Evolutionary conservation across 1,284 basidiomycete genomes (phyloP), one percentile per base, ranked within the genome.

Genomic region (Grifola frondosa): DNA sequence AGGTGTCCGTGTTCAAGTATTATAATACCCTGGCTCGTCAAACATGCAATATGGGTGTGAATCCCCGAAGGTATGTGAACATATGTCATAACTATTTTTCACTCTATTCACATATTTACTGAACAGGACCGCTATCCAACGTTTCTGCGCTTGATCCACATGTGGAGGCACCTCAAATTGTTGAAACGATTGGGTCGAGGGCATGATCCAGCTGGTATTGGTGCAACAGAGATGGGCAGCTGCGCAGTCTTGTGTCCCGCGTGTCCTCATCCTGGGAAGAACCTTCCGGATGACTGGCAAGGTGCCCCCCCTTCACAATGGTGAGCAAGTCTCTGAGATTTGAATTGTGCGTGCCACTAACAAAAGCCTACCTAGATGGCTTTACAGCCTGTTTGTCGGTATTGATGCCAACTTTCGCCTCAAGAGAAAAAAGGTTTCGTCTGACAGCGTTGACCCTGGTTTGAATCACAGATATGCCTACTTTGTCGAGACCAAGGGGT

Each of bases 251-350:
- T 26, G 10, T 48, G 46, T 22, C 46, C 42, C 2, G 43, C 31
- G 11, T 48, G 37, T 29, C 43, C 46, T 21, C 42, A 39, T 6
- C 42, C 36, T 9, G 43, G 43, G n/a, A 35, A 26, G 19, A 48
- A 48, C 43, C 32, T 48, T 4, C 46, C 46, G 8, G 30, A 49
- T 2, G 48, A 49, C 15, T 66, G 63, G 63, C 17, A 39, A 42
- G 31, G 28, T 46, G 39, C 33, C 33, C 17, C 17, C 20, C 33
- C 33, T 6, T 5, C 9, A 13, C 17, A 40, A 47, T 4, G 21
- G 33, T 35, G 20, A 7, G n/a, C n/a, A 7, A 17, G 30, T 6
- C 6, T 7, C 30, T n/a, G 21, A 19, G 17, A 6, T 10, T 9
- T 8, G n/a, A 19, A 20, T 19, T 23, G 13, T 8, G 5, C 5